phyloP scores from a whole-genome alignment of 2,329 filamentous ascomycete species.

The Beauveria varroae region DNA sequence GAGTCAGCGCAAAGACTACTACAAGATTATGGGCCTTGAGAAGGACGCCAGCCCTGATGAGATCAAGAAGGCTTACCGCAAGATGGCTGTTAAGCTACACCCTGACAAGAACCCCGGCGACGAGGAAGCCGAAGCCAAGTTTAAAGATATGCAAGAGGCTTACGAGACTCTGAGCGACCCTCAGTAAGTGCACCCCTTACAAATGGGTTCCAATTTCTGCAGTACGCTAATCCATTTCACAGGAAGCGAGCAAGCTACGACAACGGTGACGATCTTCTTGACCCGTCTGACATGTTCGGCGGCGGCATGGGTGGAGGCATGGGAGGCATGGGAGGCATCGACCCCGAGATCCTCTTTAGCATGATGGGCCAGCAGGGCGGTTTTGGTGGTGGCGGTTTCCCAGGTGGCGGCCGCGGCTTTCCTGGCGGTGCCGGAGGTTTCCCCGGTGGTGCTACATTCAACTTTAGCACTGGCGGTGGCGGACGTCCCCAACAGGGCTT shows the following conservation, averaged over 20 bases:
- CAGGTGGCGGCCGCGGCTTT: constrained; percentile 39
- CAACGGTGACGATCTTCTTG: constrained; percentile 83
- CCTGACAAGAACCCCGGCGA: constrained; percentile 96
- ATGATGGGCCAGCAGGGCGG: constrained; percentile 68
- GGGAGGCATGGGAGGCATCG: constrained; percentile 62
- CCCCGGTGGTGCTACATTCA: constrained; percentile 39
- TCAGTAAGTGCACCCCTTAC: constrained; percentile 56
- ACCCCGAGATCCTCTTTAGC: constrained; percentile 72
- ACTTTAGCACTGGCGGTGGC: constrained; percentile 37
- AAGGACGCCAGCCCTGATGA: constrained; percentile 79
- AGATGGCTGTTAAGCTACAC: constrained; percentile 87
- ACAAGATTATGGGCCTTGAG: constrained; percentile 86
- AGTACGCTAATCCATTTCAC: constrained; percentile 26
- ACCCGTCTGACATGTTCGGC: constrained; percentile 79
- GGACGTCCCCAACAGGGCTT: constrained; percentile 40
- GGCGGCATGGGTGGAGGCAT: constrained; percentile 59
- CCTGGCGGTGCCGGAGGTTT: constrained; percentile 43
- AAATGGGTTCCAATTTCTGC: constrained; percentile 7
- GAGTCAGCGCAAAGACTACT: constrained; percentile 94
- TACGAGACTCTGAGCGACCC: constrained; percentile 93
- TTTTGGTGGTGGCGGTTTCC: constrained; percentile 46
- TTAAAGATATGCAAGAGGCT: constrained; percentile 97
- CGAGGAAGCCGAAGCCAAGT: constrained; percentile 74
- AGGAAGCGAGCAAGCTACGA: constrained; percentile 88
- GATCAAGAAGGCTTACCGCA: constrained; percentile 96